phyloP scores from a whole-genome alignment of 768 basidiomycete genomes.

The Pisolithus orientalis region DNA sequence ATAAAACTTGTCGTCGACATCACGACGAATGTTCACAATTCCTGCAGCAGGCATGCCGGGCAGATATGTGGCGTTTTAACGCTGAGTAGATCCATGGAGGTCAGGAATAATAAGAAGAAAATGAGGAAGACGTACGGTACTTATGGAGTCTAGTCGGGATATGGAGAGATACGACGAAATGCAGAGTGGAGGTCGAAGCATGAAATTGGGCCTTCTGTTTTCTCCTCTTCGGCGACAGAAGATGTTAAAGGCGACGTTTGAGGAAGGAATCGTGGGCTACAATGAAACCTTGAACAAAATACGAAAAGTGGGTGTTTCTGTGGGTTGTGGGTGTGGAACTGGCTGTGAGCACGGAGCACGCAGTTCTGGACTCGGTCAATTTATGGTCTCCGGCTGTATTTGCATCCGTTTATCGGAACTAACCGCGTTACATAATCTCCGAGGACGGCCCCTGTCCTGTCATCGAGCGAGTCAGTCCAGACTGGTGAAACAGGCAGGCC shows the following conservation, averaged over 20 bases:
- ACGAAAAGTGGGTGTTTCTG: constrained; percentile 6
- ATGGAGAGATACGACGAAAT: constrained; percentile 60
- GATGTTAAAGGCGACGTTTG: constrained; percentile 13
- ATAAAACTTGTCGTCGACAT: constrained; percentile 96
- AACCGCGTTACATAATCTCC: background rate
- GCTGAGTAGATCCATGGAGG: constrained; percentile 31
- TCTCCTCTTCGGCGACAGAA: constrained; percentile 28
- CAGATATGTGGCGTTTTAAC: constrained; percentile 39
- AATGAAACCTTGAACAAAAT: background rate
- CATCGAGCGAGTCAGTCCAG: background rate
- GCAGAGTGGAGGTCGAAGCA: constrained; percentile 85
- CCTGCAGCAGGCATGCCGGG: constrained; percentile 79
- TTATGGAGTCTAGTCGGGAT: constrained; percentile 44
- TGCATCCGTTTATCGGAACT: constrained; percentile 16
- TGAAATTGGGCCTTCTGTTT: constrained; percentile 49
- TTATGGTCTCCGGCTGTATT: constrained; percentile 22
- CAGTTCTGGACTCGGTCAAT: constrained; percentile 5
- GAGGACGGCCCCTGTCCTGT: background rate
- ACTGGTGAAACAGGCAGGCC: background rate
- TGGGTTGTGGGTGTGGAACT: background rate
- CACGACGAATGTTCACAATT: constrained; percentile 89
- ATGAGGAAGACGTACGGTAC: constrained; percentile 38
- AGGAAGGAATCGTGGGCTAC: constrained; percentile 25
- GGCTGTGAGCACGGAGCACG: background rate
- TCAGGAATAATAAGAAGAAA: constrained; percentile 1